These are phyloP conservation scores for Clitoria ternatea DNA, from an alignment of 306 rosid genomes.

Conservation along the genomic window DNA sequence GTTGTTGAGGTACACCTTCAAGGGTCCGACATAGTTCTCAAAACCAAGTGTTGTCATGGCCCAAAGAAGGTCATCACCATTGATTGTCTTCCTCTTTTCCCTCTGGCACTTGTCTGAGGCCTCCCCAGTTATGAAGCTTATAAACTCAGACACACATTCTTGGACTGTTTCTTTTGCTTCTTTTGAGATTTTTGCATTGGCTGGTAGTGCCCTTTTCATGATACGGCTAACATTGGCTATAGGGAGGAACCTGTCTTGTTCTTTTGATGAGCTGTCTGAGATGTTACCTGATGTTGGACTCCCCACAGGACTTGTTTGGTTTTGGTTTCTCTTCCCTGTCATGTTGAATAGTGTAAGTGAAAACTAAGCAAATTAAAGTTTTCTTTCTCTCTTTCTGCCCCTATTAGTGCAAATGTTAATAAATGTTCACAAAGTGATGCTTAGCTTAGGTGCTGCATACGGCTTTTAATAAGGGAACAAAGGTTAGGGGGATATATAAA, in stretches of 20 bases:
- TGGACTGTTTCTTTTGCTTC: slow-evolving; percentile 86
- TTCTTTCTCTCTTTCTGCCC: not conserved
- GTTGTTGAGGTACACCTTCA: slow-evolving; percentile 64
- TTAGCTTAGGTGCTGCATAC: slow-evolving; percentile 22
- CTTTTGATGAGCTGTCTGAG: slow-evolving; percentile 58
- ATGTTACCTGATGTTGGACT: slow-evolving; percentile 68
- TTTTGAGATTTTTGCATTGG: slow-evolving; percentile 79
- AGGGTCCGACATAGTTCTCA: slow-evolving; percentile 68
- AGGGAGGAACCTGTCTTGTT: slow-evolving; percentile 81
- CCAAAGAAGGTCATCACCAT: slow-evolving; percentile 90
- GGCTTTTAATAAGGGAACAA: slow-evolving; percentile 25
- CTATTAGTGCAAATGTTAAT: not conserved
- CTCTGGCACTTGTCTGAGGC: slow-evolving; percentile 88
- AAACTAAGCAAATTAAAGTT: no score
- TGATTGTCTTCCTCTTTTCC: slow-evolving; percentile 82
- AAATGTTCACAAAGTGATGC: not conserved
- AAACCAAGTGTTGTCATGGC: slow-evolving; percentile 87
- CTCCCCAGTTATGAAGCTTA: slow-evolving; percentile 86
- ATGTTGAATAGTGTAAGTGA: slow-evolving; percentile 21
- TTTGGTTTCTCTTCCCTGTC: slow-evolving; percentile 57
- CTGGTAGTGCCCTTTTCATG: slow-evolving; percentile 81
- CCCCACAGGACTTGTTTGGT: slow-evolving; percentile 56
- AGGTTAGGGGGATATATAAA: slow-evolving; percentile 3
- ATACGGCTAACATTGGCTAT: slow-evolving; percentile 85
- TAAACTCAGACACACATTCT: slow-evolving; percentile 89